Base-by-base conservation (phyloP, 1,284 basidiomycete species). In the Cryptococcus sp. region DNA sequence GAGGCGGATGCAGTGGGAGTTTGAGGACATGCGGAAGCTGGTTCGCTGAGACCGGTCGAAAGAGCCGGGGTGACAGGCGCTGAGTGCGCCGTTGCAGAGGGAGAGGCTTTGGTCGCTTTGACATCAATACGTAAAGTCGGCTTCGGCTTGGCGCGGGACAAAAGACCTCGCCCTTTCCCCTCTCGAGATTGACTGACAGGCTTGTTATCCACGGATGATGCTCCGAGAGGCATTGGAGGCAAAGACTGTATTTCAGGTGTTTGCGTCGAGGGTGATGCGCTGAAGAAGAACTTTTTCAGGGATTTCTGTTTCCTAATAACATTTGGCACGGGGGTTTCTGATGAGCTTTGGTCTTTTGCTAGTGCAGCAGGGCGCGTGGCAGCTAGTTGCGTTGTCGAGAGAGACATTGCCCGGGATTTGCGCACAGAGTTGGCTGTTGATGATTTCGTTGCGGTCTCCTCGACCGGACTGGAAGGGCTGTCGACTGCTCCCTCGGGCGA, bases 241-340 rank as follows among this genome's bases (percentile, higher is more conserved):
- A 22, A 23, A 25, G 38, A 47, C 44, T 20, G 57, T 37, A 11
- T 50, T 45, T 10, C 53, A 44, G 5, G 58, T 52, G 13, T 43
- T 13, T 17, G 40, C 40, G 40, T 13, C 4, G 17, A 43, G 4
- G 20, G 52, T 54, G 17, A 57, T 10, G 57, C 52, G 25, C 54
- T 57, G 56, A 70, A 67, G 58, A 72, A 66, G 52, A 72, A 64
- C 37, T 62, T 61, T 45, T 69, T 70, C 20, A 72, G 50, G 8
- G 61, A 64, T 39, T 67, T 68, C 39, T 72, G 68, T 52, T 70
- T 68, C 16, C 56, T 61, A 3, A 69, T 54, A 15, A 47, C 43
- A 13, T 43, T 47, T 16, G 39, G 19, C 25, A 46, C 46, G 11
- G 57, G 57, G 22, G 49, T 22, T 22, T 20, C 44, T 16, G 60